Base-by-base conservation (phyloP, 352 stramenopile species). In the Halophytophthora polymorphica region DNA sequence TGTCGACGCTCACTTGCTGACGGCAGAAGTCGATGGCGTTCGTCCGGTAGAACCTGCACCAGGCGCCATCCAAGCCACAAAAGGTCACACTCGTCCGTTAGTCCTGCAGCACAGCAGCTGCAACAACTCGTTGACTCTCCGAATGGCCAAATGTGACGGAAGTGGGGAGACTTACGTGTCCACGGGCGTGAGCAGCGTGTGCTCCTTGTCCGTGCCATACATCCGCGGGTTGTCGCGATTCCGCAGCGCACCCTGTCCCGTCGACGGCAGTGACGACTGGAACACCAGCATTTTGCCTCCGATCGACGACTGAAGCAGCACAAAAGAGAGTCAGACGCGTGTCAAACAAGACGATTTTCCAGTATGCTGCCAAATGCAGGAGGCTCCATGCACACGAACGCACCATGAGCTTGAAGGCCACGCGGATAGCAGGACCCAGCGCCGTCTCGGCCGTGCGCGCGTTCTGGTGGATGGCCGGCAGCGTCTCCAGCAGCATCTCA, bases 1-100 rank as follows among this genome's bases (percentile, higher is more conserved):
- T 95, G 61, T 99, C 97, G n/a, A 99, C 96, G 56, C 88, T 97
- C 55, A 99, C 98, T 88, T 99, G 97, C 56, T 98, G 85, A 36
- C 96, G 82, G 65, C 84, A 98, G 56, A 99, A 99, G 70, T 99
- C 97, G 63, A 98, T 91, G 5, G 96, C 89, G 38, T 93, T 93
- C 33, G 91, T 90, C 12, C 79, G 73, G 63, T 97, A 97, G 53
- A 96, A 96, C 28, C 66, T 98, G 41, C 11, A 59, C 37, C n/a
- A 36, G 29, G 8, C 25, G 25, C 4, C 25, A 31, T 35, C 18
- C 12, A 43, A 33, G 35, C 11, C 23, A 36, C 44, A 39, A 58
- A 41, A 46, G 2, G 12, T 35, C 18, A 38, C 33, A 17, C 8
- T 8, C 25, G 8, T 31, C 25, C 25, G 25, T 31, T 3, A 38